Conservation (phyloP, 148 eudicot species). For the Fagopyrum esculentum region DNA sequence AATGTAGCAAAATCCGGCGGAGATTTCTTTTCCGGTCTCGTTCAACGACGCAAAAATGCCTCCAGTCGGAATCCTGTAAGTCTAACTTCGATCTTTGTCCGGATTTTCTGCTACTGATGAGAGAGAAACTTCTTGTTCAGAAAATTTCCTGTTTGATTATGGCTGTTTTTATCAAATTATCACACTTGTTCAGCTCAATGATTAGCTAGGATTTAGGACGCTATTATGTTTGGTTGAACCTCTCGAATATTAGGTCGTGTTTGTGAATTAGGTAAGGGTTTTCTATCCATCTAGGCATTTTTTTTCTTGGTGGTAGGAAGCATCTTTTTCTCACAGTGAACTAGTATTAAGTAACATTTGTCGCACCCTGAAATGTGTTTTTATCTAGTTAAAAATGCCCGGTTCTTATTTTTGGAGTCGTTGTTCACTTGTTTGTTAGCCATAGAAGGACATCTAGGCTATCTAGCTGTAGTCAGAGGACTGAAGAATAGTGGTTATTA, state of each 20-base stretch:
- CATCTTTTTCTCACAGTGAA: neutral
- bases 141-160: neutral
- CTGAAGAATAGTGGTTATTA: constrained; percentile 4
- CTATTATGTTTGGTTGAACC: too few relatives aligned
- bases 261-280: neutral
- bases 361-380: neutral
- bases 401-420: neutral
- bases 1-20: constrained; percentile 42
- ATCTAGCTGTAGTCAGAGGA: neutral
- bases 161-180: too few relatives aligned
- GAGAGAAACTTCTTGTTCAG: neutral
- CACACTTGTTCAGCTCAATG: neutral
- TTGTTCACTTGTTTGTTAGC: neutral
- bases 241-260: neutral
- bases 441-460: too few relatives aligned
- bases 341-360: neutral
- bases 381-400: neutral
- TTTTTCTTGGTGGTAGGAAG: neutral
- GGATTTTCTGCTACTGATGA: neutral
- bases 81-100: neutral
- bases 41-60: constrained; percentile 23
- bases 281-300: neutral
- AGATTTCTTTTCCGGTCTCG: constrained; percentile 34
- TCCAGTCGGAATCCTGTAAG: constrained; percentile 60
- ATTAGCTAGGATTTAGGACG: neutral